phyloP scores from a whole-genome alignment of 2,329 filamentous ascomycete genomes.

The Sporothrix phasma region DNA sequence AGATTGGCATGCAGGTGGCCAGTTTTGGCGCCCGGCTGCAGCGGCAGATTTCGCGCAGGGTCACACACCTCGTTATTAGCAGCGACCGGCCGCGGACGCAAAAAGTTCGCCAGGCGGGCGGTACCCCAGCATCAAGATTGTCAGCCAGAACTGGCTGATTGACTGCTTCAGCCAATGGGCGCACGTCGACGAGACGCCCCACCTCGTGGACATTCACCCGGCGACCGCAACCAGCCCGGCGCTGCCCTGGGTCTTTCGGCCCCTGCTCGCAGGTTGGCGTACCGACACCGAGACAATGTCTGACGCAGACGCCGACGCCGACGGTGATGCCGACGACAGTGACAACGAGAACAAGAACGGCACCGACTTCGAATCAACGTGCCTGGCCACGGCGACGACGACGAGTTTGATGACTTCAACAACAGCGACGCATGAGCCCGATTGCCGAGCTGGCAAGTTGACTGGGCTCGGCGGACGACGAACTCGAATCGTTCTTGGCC shows the following conservation, averaged over 20 bases:
- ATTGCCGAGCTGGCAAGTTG: conserved; percentile 50
- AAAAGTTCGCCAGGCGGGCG: conserved; percentile 83
- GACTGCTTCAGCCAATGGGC: conserved; percentile 80
- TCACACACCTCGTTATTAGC: conserved; percentile 67
- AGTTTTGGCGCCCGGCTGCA: conserved; percentile 67
- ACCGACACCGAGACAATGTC: conserved; percentile 23
- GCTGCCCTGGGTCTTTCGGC: conserved; percentile 16
- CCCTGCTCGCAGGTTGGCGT: conserved; percentile 25
- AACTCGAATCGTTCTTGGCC: conserved; percentile 64
- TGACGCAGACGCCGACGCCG: conserved; percentile 25
- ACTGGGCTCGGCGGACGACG: conserved; percentile 58
- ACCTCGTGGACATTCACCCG: conserved; percentile 65
- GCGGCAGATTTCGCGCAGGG: conserved; percentile 47
- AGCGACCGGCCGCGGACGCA: conserved; percentile 67
- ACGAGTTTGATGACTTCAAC: conserved; percentile 37
- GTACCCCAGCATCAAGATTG: conserved; percentile 75
- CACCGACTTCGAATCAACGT: conserved; percentile 25
- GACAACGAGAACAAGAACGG: conserved; percentile 25
- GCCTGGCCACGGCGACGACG: conserved; percentile 27
- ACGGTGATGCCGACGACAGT: conserved; percentile 16
- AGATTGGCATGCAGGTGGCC: conserved; percentile 78
- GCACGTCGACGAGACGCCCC: conserved; percentile 66
- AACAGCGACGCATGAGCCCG: conserved; percentile 39
- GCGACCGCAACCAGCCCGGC: conserved; percentile 39
- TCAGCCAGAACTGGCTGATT: conserved; percentile 81